Evolutionary conservation across 1,139 yeast species (phyloP), one percentile per base, ranked within the genome.

Genomic region (Debaryomyces coudertii): DNA sequence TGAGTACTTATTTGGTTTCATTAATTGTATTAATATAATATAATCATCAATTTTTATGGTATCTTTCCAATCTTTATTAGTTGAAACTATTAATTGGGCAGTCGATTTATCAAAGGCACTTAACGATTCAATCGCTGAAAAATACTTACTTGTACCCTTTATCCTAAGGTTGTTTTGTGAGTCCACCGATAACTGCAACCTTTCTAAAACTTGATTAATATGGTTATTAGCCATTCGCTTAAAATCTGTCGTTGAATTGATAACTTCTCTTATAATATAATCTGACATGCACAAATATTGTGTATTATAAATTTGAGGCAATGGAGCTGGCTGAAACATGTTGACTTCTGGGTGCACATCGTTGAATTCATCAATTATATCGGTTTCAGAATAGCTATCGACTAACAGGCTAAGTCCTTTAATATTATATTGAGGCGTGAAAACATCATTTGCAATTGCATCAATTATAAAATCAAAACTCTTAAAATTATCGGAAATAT

Each of bases 271-370:
- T 5, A 57, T 40, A 3, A 68, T 40, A 16, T 67, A 61, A 49
- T 76, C 80, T 4, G 60, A 49, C 6, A 62, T 35, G 3, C 73
- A 62, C 7, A 75, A 58, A 46, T 59, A 72, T 36, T 63, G 68
- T 5, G 20, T 11, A 27, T 36, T 30, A 8, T 30, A 15, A 23
- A 44, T 35, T 28, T 24, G 40, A 4, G 42, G 40, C 9, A 36
- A 30, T 11, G 46, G 46, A 16, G 11, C 11, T 11, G 42, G 42
- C 23, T 34, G 46, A 22, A 38, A 33, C 12, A 25, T 4, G 5
- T 15, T 18, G 3, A 12, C 14, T 5, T 6, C 8, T 5, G 9
- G 4, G 29, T 25, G 36, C 25, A 35, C 24, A 16, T 24, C 30
- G 22, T 40, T 25, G n/a, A 44, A 44, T 8, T 46, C 42, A 22